Conservation (phyloP, 768 basidiomycete species). For the Tulasnella sp. region DNA sequence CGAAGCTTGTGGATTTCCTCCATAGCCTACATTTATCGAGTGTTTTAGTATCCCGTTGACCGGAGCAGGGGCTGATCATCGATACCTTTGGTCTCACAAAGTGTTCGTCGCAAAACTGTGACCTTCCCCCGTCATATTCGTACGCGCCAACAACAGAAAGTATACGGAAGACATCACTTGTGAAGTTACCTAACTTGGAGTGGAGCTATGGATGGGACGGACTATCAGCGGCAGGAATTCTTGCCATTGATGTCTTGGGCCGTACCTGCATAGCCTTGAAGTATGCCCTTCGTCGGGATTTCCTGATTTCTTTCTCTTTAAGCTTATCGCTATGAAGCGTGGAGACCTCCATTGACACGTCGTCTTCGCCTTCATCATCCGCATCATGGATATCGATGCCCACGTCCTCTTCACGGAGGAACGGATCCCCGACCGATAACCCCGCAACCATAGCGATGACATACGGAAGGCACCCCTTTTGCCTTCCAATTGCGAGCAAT, state of each 20-base stretch:
- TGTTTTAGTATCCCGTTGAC: conserved; percentile 3
- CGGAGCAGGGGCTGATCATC: neutral
- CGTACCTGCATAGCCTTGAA: conserved; percentile 70
- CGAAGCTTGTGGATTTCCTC: conserved; percentile 96
- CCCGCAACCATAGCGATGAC: conserved; percentile 83
- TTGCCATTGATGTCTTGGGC: conserved; percentile 5
- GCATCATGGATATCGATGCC: conserved; percentile 24
- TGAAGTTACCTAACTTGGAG: conserved; percentile 60
- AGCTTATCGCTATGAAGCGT: conserved; percentile 38
- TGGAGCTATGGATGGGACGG: conserved; percentile 42
- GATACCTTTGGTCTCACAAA: conserved; percentile 81
- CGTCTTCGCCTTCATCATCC: conserved; percentile 32
- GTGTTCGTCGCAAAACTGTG: conserved; percentile 72
- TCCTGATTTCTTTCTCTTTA: conserved; percentile 45
- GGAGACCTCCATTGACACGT: conserved; percentile 30
- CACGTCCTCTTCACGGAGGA: conserved; percentile 61
- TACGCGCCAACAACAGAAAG: conserved; percentile 95
- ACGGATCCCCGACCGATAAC: conserved; percentile 90
- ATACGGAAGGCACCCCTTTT: conserved; percentile 86
- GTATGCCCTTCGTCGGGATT: conserved; percentile 57
- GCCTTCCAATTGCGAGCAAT: conserved; percentile 78
- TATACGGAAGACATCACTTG: conserved; percentile 76
- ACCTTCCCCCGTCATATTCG: conserved; percentile 75
- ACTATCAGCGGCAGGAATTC: neutral
- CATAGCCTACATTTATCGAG: conserved; percentile 57